Evolutionary conservation across 208 protist species (phyloP).

Genomic region (Trypanosoma melophagium): DNA sequence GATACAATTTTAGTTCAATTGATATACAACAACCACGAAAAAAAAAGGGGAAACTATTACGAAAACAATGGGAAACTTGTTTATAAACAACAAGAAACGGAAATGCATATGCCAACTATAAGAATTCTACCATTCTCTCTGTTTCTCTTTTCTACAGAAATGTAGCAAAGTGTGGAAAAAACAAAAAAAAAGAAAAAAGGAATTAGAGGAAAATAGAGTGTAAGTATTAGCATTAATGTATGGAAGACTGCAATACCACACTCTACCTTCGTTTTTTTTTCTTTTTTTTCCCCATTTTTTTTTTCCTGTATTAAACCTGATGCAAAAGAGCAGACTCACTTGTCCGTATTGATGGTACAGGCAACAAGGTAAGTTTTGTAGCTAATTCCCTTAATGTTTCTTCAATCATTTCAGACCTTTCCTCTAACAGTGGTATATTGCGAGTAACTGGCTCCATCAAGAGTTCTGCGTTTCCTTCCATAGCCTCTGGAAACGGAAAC

Average conservation of each 20-base stretch:
- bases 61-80: too few relatives aligned
- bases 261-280: too few relatives aligned
- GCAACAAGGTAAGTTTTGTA: conserved; percentile 6
- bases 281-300: background rate
- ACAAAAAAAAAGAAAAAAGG: conserved; percentile 1
- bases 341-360: background rate
- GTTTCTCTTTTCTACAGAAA: background rate
- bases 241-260: too few relatives aligned
- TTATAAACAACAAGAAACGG: background rate
- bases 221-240: too few relatives aligned
- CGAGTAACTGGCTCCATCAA: conserved; percentile 50
- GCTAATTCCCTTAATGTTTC: conserved; percentile 6
- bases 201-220: background rate
- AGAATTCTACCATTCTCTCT: background rate
- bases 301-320: conserved; percentile 18
- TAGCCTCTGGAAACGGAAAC: conserved; percentile 50
- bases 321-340: conserved; percentile 7
- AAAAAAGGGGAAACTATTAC: background rate
- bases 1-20: background rate
- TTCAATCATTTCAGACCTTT: background rate
- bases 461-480: conserved; percentile 41
- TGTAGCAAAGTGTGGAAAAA: background rate
- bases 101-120: background rate
- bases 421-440: background rate
- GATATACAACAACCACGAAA: too few relatives aligned